A percentile compares a stretch with the other conserved stretches of the same genome.
These are phyloP conservation scores for Glonium stellatum DNA, from an alignment of 495 filamentous ascomycete species.

Conservation along the genomic window DNA sequence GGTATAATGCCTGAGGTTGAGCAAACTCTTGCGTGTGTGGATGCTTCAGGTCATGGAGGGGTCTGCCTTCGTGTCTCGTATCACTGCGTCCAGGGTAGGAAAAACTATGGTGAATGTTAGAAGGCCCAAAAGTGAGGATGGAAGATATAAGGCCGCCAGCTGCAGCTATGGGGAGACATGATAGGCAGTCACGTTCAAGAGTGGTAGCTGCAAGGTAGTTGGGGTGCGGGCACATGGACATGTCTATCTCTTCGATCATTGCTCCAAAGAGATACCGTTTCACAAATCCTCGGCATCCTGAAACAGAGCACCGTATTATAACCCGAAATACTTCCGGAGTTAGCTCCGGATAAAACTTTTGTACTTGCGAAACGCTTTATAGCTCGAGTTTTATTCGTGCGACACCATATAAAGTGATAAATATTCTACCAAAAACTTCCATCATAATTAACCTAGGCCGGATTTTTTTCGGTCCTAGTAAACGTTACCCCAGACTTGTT, in stretches of 20 bases:
- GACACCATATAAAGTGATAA: too few relatives aligned
- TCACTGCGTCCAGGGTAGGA: not conserved
- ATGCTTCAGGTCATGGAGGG: not conserved
- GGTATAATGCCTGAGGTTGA: not conserved
- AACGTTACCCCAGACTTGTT: too few relatives aligned
- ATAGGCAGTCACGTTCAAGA: not conserved
- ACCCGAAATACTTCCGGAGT: not conserved
- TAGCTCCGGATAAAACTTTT: not conserved
- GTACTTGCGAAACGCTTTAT: too few relatives aligned
- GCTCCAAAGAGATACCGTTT: too few relatives aligned
- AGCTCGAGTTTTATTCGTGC: too few relatives aligned
- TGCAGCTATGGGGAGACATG: not conserved
- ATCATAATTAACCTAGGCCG: too few relatives aligned
- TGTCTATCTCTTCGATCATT: not conserved
- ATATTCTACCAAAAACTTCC: too few relatives aligned
- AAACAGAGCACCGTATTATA: too few relatives aligned
- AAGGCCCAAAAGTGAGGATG: not conserved
- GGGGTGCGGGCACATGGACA: not conserved
- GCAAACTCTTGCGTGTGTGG: not conserved
- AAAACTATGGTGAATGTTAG: not conserved
- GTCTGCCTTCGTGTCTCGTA: not conserved
- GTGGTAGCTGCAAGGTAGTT: not conserved
- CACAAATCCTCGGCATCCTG: too few relatives aligned
- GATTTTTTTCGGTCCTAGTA: too few relatives aligned
- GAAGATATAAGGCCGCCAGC: not conserved